These are phyloP conservation scores for Lipomyces yamadae DNA, from an alignment of 805 yeast species.

Conservation along the genomic window DNA sequence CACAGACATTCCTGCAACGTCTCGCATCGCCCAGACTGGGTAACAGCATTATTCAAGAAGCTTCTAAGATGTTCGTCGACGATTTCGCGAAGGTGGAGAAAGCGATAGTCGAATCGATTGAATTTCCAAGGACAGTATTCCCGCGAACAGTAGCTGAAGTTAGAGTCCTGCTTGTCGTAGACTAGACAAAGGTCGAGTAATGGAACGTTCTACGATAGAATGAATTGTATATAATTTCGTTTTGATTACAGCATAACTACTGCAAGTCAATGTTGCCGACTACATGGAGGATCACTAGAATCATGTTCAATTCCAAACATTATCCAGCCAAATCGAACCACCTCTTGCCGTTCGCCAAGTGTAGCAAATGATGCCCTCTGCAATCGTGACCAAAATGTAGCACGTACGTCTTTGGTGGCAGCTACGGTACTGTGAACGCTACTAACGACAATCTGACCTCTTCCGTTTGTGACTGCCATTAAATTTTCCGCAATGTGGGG, in stretches of 20 bases:
- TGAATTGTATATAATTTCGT: background rate
- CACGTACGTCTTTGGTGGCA: background rate
- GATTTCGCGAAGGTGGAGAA: constrained; percentile 43
- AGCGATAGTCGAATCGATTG: constrained; percentile 41
- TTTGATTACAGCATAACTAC: background rate
- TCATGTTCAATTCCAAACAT: background rate
- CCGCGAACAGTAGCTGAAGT: constrained; percentile 44
- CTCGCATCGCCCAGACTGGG: constrained; percentile 47
- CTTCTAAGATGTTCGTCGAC: constrained; percentile 44
- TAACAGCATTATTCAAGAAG: constrained; percentile 42
- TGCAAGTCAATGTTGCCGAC: background rate
- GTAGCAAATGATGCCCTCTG: background rate
- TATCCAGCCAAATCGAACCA: background rate
- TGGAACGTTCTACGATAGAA: background rate
- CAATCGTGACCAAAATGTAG: background rate
- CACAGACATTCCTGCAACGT: constrained; percentile 40
- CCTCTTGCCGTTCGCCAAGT: background rate
- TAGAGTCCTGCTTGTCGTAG: constrained; percentile 40
- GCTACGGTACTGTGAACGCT: background rate
- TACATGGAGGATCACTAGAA: background rate
- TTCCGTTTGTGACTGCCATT: background rate
- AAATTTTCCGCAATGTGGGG: constrained; percentile 12
- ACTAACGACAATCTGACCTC: background rate
- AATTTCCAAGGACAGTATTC: constrained; percentile 37
- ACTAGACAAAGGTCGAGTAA: constrained; percentile 7